These are phyloP conservation scores for Leptoxyphium fumago DNA, from an alignment of 2,329 filamentous ascomycete species.

Conservation along the genomic window DNA sequence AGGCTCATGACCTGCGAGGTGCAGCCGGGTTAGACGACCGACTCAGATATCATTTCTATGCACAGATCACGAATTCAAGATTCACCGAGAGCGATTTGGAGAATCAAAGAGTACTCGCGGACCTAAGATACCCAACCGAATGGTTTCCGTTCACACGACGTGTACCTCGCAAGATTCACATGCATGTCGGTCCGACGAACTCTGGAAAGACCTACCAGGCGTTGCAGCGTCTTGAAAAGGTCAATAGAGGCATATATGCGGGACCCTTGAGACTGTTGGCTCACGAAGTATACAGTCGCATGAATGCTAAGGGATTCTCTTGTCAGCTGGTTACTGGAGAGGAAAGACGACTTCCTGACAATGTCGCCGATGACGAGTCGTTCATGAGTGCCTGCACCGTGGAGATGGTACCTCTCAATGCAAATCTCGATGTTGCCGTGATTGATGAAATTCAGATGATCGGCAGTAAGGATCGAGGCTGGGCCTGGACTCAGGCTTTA, in stretches of 20 bases:
- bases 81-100: conserved; percentile 43
- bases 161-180: conserved; percentile 68
- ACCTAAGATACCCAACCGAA: conserved; percentile 76
- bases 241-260: conserved; percentile 69
- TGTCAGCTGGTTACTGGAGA: conserved; percentile 85
- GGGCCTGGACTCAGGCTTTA: conserved; percentile 87
- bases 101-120: conserved; percentile 53
- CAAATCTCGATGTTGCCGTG: conserved; percentile 71
- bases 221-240: conserved; percentile 65
- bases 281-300: conserved; percentile 84
- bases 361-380: conserved; percentile 29
- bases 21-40: conserved; percentile 15
- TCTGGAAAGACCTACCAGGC: conserved; percentile 97
- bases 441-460: conserved; percentile 99
- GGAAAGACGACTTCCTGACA: conserved; percentile 54
- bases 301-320: conserved; percentile 59
- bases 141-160: conserved; percentile 80
- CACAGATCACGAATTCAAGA: conserved; percentile 42
- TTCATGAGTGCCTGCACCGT: conserved; percentile 76
- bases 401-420: conserved; percentile 60
- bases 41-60: conserved; percentile 54
- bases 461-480: conserved; percentile 61
- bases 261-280: conserved; percentile 79
- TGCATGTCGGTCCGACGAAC: conserved; percentile 94
- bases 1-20: conserved; percentile 8